Conservation (phyloP, 441 rosid species). For the Populus hybrid region DNA sequence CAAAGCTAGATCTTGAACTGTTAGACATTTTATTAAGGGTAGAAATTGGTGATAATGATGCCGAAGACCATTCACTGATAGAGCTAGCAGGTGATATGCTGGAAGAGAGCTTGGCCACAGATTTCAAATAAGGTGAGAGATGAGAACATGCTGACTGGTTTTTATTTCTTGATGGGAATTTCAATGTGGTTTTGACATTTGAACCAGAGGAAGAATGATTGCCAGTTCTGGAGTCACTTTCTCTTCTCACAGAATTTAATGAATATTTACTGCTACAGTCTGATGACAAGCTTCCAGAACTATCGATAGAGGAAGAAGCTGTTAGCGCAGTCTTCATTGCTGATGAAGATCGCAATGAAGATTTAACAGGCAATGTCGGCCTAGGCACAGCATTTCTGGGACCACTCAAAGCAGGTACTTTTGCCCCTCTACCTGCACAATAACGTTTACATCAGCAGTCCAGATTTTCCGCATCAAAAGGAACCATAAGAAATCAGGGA, state of each 20-base stretch:
- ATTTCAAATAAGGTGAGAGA: constrained; percentile 40
- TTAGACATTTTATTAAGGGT: constrained; percentile 48
- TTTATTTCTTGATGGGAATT: constrained; percentile 38
- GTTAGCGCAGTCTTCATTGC: constrained; percentile 48
- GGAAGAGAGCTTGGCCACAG: constrained; percentile 48
- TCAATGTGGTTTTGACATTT: constrained; percentile 26
- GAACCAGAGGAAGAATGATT: constrained; percentile 32
- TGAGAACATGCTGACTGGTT: constrained; percentile 34
- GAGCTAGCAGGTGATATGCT: constrained; percentile 66
- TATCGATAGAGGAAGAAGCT: constrained; percentile 66
- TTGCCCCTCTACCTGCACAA: constrained; percentile 52
- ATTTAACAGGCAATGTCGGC: constrained; percentile 40
- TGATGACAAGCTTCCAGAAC: constrained; percentile 61
- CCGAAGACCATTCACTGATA: constrained; percentile 74
- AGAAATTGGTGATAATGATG: constrained; percentile 49
- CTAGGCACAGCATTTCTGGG: constrained; percentile 41
- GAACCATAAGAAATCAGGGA: constrained; percentile 3
- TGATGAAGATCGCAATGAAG: constrained; percentile 46
- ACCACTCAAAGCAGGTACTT: constrained; percentile 33
- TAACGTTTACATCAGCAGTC: constrained; percentile 14
- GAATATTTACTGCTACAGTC: constrained; percentile 39
- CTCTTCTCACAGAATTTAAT: constrained; percentile 30
- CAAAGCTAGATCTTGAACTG: constrained; percentile 44
- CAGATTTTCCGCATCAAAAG: constrained; percentile 1
- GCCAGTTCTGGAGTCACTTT: constrained; percentile 32